Percentiles rank a stretch among this genome's conserved stretches.
phyloP scores from a whole-genome alignment of 768 basidiomycete species.

The Boletus pseudo-olivaceus region DNA sequence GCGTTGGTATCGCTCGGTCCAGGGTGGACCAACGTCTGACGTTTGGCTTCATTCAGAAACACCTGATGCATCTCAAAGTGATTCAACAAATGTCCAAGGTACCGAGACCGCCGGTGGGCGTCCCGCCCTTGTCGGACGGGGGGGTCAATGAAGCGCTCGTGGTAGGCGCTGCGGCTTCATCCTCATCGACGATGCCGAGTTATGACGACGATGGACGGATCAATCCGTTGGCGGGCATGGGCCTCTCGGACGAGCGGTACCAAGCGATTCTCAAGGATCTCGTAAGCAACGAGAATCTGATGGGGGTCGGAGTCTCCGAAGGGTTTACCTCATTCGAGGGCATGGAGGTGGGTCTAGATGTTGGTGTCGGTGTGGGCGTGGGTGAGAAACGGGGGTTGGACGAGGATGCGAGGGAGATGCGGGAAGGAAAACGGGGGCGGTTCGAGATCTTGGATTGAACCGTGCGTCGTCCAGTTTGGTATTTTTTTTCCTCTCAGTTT shows the following conservation, averaged over 20 bases:
- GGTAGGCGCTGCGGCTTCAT: slow-evolving; percentile 30
- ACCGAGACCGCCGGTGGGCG: slow-evolving; percentile 58
- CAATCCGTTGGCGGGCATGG: slow-evolving; percentile 86
- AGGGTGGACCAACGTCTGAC: background rate
- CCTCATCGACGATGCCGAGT: slow-evolving; percentile 29
- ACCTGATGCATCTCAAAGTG: slow-evolving; percentile 81
- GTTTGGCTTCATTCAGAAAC: slow-evolving; percentile 62
- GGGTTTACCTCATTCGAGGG: slow-evolving; percentile 20
- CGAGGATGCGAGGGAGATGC: slow-evolving; percentile 35
- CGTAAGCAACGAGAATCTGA: slow-evolving; percentile 60
- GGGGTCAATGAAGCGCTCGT: slow-evolving; percentile 55
- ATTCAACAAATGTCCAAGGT: slow-evolving; percentile 74
- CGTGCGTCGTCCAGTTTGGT: no score
- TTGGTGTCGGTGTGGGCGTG: slow-evolving; percentile 22
- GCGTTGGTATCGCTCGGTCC: background rate
- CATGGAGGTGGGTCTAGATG: slow-evolving; percentile 11
- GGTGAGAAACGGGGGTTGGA: slow-evolving; percentile 38
- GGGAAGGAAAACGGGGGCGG: slow-evolving; percentile 54
- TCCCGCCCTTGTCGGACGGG: slow-evolving; percentile 55
- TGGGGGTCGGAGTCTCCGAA: slow-evolving; percentile 37
- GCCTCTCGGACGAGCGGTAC: slow-evolving; percentile 87
- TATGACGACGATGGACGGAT: slow-evolving; percentile 49
- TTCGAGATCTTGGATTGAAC: slow-evolving; percentile 58
- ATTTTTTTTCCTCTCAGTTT: no score
- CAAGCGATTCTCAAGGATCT: slow-evolving; percentile 71